Evolutionary conservation across 495 filamentous ascomycete species (phyloP).

Genomic region (Penicillium malachiteum): DNA sequence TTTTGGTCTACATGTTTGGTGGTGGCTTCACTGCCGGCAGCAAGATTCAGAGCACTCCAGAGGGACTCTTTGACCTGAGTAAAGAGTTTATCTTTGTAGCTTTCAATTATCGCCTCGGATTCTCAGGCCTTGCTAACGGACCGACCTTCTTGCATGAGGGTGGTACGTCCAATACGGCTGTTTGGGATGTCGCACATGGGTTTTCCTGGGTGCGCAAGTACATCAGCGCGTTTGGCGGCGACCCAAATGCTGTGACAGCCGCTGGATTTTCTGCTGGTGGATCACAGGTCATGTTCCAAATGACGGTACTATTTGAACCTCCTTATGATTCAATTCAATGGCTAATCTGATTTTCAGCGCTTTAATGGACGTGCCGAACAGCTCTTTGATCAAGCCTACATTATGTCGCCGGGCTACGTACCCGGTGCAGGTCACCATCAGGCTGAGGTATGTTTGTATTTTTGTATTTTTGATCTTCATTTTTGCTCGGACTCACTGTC

Average conservation of each 20-base stretch:
- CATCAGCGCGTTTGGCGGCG: slow-evolving; percentile 47
- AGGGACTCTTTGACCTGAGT: slow-evolving; percentile 27
- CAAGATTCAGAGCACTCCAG: slow-evolving; percentile 28
- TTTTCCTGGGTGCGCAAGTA: slow-evolving; percentile 36
- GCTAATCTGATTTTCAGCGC: no score
- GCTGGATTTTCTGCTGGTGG: slow-evolving; percentile 45
- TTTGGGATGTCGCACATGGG: slow-evolving; percentile 50
- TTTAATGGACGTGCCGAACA: slow-evolving; percentile 35
- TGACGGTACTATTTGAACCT: no score
- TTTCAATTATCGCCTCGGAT: slow-evolving; percentile 51
- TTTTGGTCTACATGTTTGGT: slow-evolving; percentile 43
- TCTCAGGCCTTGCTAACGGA: slow-evolving; percentile 56
- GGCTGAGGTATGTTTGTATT: slow-evolving; percentile 22
- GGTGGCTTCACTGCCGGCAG: slow-evolving; percentile 40
- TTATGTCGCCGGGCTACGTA: slow-evolving; percentile 38
- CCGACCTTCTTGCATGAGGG: slow-evolving; percentile 27
- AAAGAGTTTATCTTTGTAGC: slow-evolving; percentile 47
- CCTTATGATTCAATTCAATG: no score
- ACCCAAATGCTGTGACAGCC: slow-evolving; percentile 42
- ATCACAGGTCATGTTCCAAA: slow-evolving; percentile 42
- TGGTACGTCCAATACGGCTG: slow-evolving; percentile 47
- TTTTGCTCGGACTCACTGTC: no score
- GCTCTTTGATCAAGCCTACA: slow-evolving; percentile 32
- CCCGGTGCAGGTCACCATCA: slow-evolving; percentile 32
- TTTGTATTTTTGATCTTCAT: no score